Conservation (phyloP, 352 stramenopile species). For the Phytophthora capsici region DNA sequence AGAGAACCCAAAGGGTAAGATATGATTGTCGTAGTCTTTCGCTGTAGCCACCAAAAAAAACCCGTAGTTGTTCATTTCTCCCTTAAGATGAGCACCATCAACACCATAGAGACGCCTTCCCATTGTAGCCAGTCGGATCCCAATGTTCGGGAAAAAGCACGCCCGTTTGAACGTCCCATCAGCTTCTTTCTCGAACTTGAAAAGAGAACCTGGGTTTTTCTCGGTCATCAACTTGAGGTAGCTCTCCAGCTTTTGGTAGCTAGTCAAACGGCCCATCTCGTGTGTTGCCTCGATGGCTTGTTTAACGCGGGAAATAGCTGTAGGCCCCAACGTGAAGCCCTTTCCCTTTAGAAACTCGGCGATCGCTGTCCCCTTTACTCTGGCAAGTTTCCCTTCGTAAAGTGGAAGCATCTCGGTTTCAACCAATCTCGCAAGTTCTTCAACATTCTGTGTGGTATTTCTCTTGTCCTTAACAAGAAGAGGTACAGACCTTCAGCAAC, state of each 20-base stretch:
- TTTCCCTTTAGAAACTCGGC: neutral
- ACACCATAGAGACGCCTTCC: constrained; percentile 7
- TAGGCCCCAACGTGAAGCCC: neutral
- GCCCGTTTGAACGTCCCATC: constrained; percentile 5
- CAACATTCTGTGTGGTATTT: constrained; percentile 10
- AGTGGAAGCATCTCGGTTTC: constrained; percentile 4
- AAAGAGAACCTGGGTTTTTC: constrained; percentile 18
- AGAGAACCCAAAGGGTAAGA: constrained; percentile 29
- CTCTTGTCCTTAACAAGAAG: neutral
- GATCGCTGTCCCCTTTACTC: constrained; percentile 3
- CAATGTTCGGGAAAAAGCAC: constrained; percentile 11
- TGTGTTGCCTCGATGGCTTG: neutral
- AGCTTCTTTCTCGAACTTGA: neutral
- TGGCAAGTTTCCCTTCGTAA: neutral
- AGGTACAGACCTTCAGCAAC: neutral
- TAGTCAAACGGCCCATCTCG: neutral
- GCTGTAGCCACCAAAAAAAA: constrained; percentile 26
- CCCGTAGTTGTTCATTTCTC: constrained; percentile 35
- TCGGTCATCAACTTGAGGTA: constrained; percentile 13
- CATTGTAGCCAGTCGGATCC: neutral
- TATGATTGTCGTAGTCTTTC: constrained; percentile 40
- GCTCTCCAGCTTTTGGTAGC: constrained; percentile 10
- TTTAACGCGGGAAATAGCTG: constrained; percentile 9
- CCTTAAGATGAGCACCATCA: constrained; percentile 25
- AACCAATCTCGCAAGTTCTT: neutral